Evolutionary conservation across 331 rosid species (phyloP).

Genomic region (Pyracantha coccinea): DNA sequence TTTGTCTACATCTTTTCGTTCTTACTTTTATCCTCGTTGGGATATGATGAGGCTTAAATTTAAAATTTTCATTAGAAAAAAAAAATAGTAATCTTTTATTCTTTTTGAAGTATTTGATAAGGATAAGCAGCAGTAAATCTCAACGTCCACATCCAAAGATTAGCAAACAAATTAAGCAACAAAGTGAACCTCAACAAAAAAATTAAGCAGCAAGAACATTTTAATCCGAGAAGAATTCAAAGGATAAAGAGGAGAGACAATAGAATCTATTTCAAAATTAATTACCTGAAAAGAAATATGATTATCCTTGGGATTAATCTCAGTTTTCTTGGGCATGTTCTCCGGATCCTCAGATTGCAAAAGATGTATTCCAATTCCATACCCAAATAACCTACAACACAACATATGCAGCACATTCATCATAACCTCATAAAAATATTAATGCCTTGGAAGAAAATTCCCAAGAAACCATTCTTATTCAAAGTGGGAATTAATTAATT

Average conservation of each 20-base stretch:
- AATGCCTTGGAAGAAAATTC: background rate
- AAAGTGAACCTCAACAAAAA: no score
- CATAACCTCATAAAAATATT: background rate
- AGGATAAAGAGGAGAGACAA: background rate
- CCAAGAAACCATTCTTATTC: background rate
- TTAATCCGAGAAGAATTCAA: background rate
- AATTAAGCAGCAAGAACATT: background rate
- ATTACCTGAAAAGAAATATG: conserved; percentile 85
- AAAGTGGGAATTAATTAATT: background rate
- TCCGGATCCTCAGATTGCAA: conserved; percentile 55
- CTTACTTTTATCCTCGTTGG: background rate
- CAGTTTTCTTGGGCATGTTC: conserved; percentile 39
- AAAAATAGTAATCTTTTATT: no score
- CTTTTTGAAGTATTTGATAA: no score
- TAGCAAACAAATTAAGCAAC: no score
- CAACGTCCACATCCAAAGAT: no score
- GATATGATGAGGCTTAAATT: background rate
- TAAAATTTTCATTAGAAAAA: no score
- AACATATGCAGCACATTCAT: background rate
- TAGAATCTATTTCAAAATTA: background rate
- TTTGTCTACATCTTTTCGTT: no score
- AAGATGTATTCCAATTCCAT: conserved; percentile 87
- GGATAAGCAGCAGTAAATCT: no score
- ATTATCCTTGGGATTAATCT: conserved; percentile 89
- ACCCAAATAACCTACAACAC: conserved; percentile 60